These are phyloP conservation scores for Crithidia mellificae DNA, from an alignment of 208 protist genomes.

Conservation along the genomic window DNA sequence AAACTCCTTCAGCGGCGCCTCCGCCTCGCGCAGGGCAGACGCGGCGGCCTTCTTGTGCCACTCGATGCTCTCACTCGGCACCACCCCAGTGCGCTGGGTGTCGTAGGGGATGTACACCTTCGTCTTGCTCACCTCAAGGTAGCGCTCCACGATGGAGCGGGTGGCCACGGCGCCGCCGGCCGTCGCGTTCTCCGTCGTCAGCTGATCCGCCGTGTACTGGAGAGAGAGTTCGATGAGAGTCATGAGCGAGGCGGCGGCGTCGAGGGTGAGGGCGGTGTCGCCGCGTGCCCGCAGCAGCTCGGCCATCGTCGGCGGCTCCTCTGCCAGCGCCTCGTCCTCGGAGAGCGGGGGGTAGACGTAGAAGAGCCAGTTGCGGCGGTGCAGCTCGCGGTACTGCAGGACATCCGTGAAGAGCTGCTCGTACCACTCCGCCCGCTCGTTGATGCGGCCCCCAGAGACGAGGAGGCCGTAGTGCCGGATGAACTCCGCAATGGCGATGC, in stretches of 20 bases:
- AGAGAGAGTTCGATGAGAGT: conserved; percentile 27
- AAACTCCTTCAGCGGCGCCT: conserved; percentile 36
- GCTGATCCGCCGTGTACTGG: conserved; percentile 35
- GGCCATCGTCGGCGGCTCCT: conserved; percentile 38
- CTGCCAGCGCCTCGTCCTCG: conserved; percentile 2
- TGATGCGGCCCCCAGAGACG: conserved; percentile 36
- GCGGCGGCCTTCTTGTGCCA: conserved; percentile 28
- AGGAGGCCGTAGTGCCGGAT: conserved; percentile 45
- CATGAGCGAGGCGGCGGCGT: conserved; percentile 15
- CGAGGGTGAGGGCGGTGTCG: not conserved
- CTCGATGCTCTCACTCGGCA: conserved; percentile 34
- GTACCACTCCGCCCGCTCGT: conserved; percentile 49
- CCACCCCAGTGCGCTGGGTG: conserved; percentile 29
- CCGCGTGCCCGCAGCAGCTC: conserved; percentile 30
- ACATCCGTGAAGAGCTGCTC: conserved; percentile 32
- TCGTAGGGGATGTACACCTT: conserved; percentile 54
- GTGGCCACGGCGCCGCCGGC: conserved; percentile 13
- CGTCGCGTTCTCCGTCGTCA: conserved; percentile 10
- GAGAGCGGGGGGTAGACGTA: conserved; percentile 43
- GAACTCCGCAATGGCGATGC: conserved; percentile 51
- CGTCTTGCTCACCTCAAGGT: conserved; percentile 36
- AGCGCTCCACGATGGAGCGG: conserved; percentile 43
- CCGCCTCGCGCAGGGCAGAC: conserved; percentile 21
- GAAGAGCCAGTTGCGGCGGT: conserved; percentile 51
- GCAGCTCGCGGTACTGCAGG: conserved; percentile 50